phyloP scores from a whole-genome alignment of 2,329 filamentous ascomycete genomes.

The Colletotrichum falcatum region DNA sequence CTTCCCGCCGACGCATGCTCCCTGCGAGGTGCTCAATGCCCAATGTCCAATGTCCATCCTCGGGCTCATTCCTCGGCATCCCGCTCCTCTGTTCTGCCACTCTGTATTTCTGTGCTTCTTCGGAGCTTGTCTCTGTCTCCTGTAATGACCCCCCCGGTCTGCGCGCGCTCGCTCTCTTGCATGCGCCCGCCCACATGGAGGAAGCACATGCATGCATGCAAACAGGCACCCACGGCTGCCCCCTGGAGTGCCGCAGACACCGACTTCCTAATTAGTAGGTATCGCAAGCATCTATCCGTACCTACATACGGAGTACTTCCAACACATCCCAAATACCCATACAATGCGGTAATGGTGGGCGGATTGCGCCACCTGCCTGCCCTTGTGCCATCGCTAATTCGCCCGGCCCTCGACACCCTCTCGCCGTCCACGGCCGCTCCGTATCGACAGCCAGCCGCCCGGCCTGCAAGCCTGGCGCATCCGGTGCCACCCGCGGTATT shows the following conservation, averaged over 20 bases:
- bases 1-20: neutral
- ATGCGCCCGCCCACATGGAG: constrained; percentile 31
- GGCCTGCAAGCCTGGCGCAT: neutral
- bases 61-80: neutral
- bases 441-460: neutral
- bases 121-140: neutral
- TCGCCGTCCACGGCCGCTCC: neutral
- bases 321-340: no score
- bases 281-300: neutral
- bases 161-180: neutral
- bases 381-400: constrained; percentile 19
- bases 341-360: neutral
- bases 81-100: neutral
- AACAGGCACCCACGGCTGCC: constrained; percentile 33
- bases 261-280: constrained; percentile 3
- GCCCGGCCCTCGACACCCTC: constrained; percentile 22
- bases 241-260: constrained; percentile 34
- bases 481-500: constrained; percentile 7
- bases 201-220: constrained; percentile 14
- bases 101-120: neutral
- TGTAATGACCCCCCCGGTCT: neutral
- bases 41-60: neutral
- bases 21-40: neutral
- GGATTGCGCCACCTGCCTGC: constrained; percentile 16
- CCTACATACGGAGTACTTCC: no score